Evolutionary conservation across 441 rosid species (phyloP).

Genomic region (Corymbia calophylla): DNA sequence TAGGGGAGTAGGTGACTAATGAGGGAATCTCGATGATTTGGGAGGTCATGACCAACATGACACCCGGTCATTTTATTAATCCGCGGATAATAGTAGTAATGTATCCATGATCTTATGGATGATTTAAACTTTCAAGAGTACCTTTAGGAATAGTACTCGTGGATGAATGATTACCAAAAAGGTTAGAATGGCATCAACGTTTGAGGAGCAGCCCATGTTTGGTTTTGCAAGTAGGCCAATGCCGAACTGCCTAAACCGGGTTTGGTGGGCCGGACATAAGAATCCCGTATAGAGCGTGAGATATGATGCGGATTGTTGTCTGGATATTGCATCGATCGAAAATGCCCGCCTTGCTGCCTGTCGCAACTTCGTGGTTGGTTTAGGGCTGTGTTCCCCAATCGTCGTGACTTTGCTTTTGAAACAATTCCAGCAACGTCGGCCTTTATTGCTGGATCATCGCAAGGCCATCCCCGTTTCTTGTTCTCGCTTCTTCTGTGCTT

Average conservation of each 20-base stretch:
- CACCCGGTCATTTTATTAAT: neutral
- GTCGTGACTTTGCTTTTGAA: too few relatives aligned
- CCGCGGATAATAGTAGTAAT: neutral
- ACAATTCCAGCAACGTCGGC: too few relatives aligned
- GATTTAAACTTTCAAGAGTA: neutral
- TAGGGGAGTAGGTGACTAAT: neutral
- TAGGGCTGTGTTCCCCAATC: neutral
- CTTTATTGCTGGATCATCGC: too few relatives aligned
- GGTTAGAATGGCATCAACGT: neutral
- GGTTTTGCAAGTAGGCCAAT: neutral
- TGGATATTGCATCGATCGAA: neutral
- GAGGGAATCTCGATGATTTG: neutral
- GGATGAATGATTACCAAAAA: neutral
- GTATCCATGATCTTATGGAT: neutral
- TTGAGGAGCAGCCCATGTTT: neutral
- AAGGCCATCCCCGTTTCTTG: too few relatives aligned
- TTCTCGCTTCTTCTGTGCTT: neutral
- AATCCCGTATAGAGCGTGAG: neutral
- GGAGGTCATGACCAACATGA: neutral
- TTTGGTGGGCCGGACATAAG: neutral
- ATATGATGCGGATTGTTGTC: neutral
- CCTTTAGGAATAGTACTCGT: neutral
- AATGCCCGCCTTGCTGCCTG: too few relatives aligned
- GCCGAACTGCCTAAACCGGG: rapidly evolving
- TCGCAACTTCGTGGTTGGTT: neutral